phyloP scores from a whole-genome alignment of 768 basidiomycete genomes.

The Lentinula guzmanii region DNA sequence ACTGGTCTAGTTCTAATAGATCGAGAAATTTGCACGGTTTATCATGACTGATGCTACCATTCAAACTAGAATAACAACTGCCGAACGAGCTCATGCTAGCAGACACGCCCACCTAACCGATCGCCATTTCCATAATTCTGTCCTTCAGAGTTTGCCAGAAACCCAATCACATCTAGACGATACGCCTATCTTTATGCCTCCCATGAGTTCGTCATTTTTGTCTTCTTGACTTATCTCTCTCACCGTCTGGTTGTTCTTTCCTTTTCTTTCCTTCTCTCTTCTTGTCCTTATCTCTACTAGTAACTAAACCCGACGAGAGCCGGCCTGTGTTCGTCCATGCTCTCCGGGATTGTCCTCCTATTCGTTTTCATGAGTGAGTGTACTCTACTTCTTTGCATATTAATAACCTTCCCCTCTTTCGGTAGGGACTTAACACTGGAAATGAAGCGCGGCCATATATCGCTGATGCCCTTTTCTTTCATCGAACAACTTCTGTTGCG shows the following conservation, averaged over 20 bases:
- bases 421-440: constrained; percentile 64
- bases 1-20: constrained; percentile 37
- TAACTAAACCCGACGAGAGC: constrained; percentile 69
- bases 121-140: constrained; percentile 71
- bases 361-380: constrained; percentile 63
- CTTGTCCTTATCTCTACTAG: constrained; percentile 30
- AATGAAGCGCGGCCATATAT: constrained; percentile 78
- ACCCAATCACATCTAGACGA: constrained; percentile 77
- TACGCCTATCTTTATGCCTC: constrained; percentile 58
- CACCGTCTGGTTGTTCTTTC: constrained; percentile 1
- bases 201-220: constrained; percentile 53
- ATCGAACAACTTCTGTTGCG: constrained; percentile 68
- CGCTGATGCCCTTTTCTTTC: constrained; percentile 68
- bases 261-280: not conserved
- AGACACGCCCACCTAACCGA: constrained; percentile 77
- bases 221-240: not conserved
- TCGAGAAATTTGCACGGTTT: constrained; percentile 82
- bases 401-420: constrained; percentile 4
- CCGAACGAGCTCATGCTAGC: constrained; percentile 77
- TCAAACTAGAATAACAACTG: constrained; percentile 75
- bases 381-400: not conserved
- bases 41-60: constrained; percentile 66
- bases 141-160: constrained; percentile 78
- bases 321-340: constrained; percentile 82
- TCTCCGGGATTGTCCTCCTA: constrained; percentile 58